Evolutionary conservation across 2,329 filamentous ascomycete genomes (phyloP).

Genomic region (Alternaria triticimaculans): DNA sequence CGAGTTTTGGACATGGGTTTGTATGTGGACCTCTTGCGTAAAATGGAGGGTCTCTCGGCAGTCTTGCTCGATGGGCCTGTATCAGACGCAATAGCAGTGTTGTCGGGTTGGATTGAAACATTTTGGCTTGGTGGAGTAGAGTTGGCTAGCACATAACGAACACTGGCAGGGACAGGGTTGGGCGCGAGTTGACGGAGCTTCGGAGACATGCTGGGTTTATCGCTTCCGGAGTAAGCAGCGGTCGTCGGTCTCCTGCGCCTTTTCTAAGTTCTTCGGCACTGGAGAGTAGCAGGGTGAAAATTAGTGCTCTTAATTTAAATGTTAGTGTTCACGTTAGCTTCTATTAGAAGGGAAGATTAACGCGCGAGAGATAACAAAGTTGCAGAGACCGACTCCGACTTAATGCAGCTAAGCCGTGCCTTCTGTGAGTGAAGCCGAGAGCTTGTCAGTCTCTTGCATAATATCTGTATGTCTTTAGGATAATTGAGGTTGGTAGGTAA

Average conservation of each 20-base stretch:
- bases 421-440: neutral
- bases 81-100: neutral
- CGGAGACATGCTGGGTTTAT: neutral
- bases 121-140: neutral
- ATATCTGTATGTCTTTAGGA: no score
- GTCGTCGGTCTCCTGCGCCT: neutral
- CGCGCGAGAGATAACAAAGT: neutral
- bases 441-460: no score
- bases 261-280: neutral
- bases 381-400: neutral
- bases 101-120: neutral
- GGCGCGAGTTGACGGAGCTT: neutral
- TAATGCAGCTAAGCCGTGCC: neutral
- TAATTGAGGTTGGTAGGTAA: no score
- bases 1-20: neutral
- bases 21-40: no score
- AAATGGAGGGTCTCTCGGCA: neutral
- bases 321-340: neutral
- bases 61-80: neutral
- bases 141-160: neutral
- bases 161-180: neutral
- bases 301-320: neutral
- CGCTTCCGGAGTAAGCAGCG: neutral
- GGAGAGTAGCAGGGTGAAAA: neutral
- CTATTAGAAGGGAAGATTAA: neutral